Base-by-base conservation (phyloP, 2,329 filamentous ascomycete genomes). In the Ilyonectria robusta region DNA sequence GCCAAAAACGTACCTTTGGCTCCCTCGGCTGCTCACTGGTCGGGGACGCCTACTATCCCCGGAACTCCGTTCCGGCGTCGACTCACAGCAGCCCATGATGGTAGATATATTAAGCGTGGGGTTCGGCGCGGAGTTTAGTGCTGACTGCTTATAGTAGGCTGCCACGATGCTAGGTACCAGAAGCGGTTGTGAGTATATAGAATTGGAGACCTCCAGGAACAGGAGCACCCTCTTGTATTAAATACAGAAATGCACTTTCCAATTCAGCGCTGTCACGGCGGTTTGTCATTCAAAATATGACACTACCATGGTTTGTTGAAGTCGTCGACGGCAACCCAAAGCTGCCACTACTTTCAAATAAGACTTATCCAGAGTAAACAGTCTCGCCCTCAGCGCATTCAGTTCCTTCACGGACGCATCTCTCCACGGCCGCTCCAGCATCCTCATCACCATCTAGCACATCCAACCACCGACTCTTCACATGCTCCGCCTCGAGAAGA, bases 381-480 rank as follows among this genome's bases (percentile, higher is more conserved):
- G 66, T 57, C 33, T 75, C 73, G 8, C 73, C 73, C 47, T 76
- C 72, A 53, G 73, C 66, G 59, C 73, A 75, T 29, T 75, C 73
- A 1, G 64, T 68, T 10, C 64, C 68, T 23, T 76, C 70, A 21
- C 61, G 68, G 46, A 75, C 71, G 53, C 61, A 76, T 40, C 68
- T 68, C 37, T 76, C 71, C 11, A 76, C 68, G 26, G 71, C 72
- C 33, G 37, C 37, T 37, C 63, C 47, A 26, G 62, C 51, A 51
- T 83, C 82, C 68, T 86, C 85, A 0, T 84, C 81, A 1, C 86
- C 86, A 69, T 86, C 83, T 10, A 87, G 66, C 75, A 87, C 77
- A 73, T 88, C 87, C 62, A 87, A 63, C 85, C 86, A 88, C 29
- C 77, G 77, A 37, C 78, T 84, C 76, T 78, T 81, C 17, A 82